Base-by-base conservation (phyloP, 768 basidiomycete genomes). In the Russula sp. region DNA sequence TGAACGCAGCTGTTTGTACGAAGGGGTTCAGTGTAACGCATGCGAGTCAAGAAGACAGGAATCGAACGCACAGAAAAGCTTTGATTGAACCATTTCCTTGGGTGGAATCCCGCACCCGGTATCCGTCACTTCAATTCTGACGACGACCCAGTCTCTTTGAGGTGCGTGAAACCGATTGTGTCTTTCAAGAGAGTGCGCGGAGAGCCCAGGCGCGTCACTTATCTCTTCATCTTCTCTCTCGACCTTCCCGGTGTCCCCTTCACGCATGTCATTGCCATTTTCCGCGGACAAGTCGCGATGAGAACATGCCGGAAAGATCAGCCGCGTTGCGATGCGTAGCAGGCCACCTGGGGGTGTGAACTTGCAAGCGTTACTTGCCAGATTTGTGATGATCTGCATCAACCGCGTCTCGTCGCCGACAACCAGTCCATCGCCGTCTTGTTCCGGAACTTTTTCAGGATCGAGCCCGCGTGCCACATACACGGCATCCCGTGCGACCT, bases 41-140 rank as follows among this genome's bases (percentile, higher is more conserved):
- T 8, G 20, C 16, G 34, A 7, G 1, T 10, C 5, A 34, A 28
- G 36, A 14, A 1, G 24, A 34, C 54, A 42, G 16, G 46, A 50
- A 52, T 22, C 14, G 40, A 44, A 76, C 85, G 72, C 69, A 87
- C 88, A 86, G 70, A 90, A 90, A 20, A 89, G 75, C 69, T 88
- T 89, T 59, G 81, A 80, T 68, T 88, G 83, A 1, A 80, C 78
- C 75, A 93, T 86, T 72, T 93, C 92, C 70, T 79, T 79, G 46
- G 80, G 80, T 54, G 78, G 76, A 61, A 89, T 83, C 4, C 88
- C 88, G 49, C 78, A 82, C 5, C 83, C 88, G 0, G 91, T 92
- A 75, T 93, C 92, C 5, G 82, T 81, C 4, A 94, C 83, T 72
- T 94, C 92, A 32, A 94, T 88, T 62, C 92, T 80, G n/a, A 94